Evolutionary conservation across 1,284 basidiomycete genomes (phyloP), one percentile per base, ranked within the genome.

Genomic region (Cystobasidiaceae sp.): DNA sequence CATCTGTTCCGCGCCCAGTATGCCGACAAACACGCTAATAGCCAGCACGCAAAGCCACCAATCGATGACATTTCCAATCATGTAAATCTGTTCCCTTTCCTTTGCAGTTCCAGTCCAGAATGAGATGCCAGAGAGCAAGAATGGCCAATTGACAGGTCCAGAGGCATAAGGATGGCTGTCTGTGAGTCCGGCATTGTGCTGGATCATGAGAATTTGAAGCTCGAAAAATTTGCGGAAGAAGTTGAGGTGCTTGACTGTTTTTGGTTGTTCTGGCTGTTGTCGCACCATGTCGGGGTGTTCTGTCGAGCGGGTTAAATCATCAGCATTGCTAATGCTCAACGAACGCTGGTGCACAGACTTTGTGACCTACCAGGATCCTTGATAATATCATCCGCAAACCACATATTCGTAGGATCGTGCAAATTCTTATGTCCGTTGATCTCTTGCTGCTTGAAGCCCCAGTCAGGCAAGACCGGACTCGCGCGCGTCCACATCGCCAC

Each of bases 351-450:
- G n/a, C n/a, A n/a, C n/a, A n/a, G n/a, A n/a, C n/a, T n/a, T n/a
- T n/a, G n/a, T n/a, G n/a, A n/a, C 69, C 28, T 23, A 69, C 70
- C 67, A 27, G 65, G 58, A 21, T 85, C 86, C 13, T 81, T 80
- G 15, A 91, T 77, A 61, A 99, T 86, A 41, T 90, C 85, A 70
- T 96, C 86, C 15, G 89, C 86, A 76, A 83, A 89, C 96, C 96
- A 99, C 23, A 85, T 83, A 1, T 88, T 87, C 11, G 85, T 85
- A 75, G 85, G 87, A 69, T 97, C 96, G 23, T 82, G 78, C 4
- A 87, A 81, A 67, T 90, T 93, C 82, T 97, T 99, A 80, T 97
- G 93, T 0, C 96, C 96, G 74, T 99, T 98, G 71, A 99, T 85
- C 75, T 98, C 96, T 74, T 97, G 93, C 77, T 98, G 96, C 74